Evolutionary conservation across 208 protist genomes (phyloP).

Genomic region (Leptomonas pyrrhocoris): DNA sequence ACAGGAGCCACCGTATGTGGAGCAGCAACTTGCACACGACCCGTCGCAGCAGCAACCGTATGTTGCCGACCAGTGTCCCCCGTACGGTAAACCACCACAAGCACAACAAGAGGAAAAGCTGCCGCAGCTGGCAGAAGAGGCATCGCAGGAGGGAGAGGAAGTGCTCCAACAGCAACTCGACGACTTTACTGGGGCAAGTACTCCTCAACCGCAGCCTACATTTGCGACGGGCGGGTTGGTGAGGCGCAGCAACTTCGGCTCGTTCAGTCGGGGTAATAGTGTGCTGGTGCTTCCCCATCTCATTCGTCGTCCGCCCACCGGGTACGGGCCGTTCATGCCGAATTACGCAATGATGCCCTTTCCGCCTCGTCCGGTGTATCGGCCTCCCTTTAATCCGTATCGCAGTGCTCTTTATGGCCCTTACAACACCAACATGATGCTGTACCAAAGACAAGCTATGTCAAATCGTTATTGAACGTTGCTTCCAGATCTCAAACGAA

Average conservation of each 20-base stretch:
- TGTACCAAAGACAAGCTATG: neutral
- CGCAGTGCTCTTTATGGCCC: slow-evolving; percentile 3
- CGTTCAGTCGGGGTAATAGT: slow-evolving; percentile 1
- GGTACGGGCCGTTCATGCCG: neutral
- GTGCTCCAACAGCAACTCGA: neutral
- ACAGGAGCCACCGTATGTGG: neutral
- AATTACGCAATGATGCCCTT: slow-evolving; percentile 2
- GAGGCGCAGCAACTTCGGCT: neutral
- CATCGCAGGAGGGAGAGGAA: neutral
- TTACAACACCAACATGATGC: slow-evolving; percentile 4
- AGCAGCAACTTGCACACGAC: neutral
- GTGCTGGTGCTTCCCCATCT: neutral
- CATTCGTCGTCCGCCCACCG: neutral
- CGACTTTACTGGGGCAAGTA: neutral
- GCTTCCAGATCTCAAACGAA: no score
- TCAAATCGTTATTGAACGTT: neutral
- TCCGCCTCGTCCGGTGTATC: neutral
- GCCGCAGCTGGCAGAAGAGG: neutral
- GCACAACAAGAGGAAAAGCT: neutral
- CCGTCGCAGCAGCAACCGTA: neutral
- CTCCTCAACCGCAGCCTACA: neutral
- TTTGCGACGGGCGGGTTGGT: neutral
- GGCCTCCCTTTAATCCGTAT: neutral
- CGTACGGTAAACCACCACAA: no score
- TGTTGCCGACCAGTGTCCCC: no score